Conservation (phyloP, 805 yeast genomes). For the Starmerella cellae region DNA sequence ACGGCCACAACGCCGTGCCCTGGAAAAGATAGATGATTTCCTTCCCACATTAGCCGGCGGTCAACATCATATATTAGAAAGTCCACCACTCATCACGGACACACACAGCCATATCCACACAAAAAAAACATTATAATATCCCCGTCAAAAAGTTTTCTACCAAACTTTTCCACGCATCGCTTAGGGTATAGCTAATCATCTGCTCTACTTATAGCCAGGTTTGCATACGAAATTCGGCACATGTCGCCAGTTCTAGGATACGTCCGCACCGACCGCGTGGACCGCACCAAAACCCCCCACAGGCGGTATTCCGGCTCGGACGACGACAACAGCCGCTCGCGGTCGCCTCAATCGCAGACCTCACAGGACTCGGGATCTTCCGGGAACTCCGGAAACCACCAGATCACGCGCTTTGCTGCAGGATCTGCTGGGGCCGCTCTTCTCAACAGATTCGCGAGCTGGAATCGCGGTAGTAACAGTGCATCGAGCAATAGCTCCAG, state of each 20-base stretch:
- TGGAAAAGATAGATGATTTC: too few species aligned
- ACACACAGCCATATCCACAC: too few species aligned
- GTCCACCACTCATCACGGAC: too few species aligned
- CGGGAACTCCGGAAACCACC: background rate
- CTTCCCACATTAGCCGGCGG: too few species aligned
- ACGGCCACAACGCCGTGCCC: too few species aligned
- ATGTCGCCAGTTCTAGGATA: conserved; percentile 12
- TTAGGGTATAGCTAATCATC: too few species aligned
- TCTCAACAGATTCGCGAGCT: background rate
- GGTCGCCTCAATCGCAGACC: background rate
- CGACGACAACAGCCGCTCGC: background rate
- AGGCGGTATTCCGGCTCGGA: background rate
- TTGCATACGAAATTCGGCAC: too few species aligned
- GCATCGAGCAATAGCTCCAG: background rate
- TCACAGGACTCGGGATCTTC: background rate
- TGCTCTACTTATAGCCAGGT: too few species aligned
- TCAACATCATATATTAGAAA: too few species aligned
- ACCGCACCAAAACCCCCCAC: conserved; percentile 1
- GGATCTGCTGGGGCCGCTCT: background rate
- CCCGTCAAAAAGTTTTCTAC: too few species aligned
- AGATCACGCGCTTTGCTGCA: too few species aligned
- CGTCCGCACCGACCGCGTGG: conserved; percentile 7
- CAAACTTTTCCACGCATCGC: background rate
- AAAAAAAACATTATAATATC: too few species aligned
- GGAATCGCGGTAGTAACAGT: background rate